Conservation (phyloP, 768 basidiomycete species). For the Crucibulum laeve region DNA sequence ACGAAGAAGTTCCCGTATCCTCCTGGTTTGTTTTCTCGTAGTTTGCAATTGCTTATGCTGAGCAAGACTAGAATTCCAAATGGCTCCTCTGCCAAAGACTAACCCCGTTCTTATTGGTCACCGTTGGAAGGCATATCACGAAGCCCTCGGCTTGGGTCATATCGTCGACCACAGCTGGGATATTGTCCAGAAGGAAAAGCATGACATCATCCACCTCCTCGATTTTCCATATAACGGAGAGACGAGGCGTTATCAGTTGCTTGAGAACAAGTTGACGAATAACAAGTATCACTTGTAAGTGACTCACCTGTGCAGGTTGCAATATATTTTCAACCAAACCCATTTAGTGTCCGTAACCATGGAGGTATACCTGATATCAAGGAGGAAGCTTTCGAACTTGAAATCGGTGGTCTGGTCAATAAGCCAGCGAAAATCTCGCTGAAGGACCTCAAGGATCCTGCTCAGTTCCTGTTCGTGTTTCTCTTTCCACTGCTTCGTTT, state of each 20-base stretch:
- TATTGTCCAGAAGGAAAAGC: constrained; percentile 46
- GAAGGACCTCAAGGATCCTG: constrained; percentile 43
- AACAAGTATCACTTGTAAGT: constrained; percentile 47
- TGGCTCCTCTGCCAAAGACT: constrained; percentile 41
- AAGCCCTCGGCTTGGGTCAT: constrained; percentile 38
- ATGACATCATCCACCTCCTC: constrained; percentile 43
- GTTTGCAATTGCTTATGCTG: neutral
- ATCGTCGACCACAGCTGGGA: constrained; percentile 51
- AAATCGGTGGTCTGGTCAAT: constrained; percentile 49
- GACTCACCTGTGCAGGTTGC: neutral
- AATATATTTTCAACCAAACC: neutral
- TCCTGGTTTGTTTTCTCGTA: constrained; percentile 25
- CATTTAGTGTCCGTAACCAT: constrained; percentile 45
- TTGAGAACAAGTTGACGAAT: constrained; percentile 41
- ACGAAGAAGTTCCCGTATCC: constrained; percentile 32
- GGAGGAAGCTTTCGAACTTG: constrained; percentile 40
- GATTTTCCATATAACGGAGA: constrained; percentile 58
- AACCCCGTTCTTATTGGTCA: constrained; percentile 46
- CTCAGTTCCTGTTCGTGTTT: constrained; percentile 38
- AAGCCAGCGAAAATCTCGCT: constrained; percentile 36
- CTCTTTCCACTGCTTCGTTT: neutral
- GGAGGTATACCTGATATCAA: constrained; percentile 49
- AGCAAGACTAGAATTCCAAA: constrained; percentile 36
- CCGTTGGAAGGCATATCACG: constrained; percentile 52
- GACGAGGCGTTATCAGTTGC: constrained; percentile 36